Percentiles rank a stretch among this genome's conserved stretches.
Conservation (phyloP, 2,329 filamentous ascomycete genomes). For the Parafenestella ontariensis region DNA sequence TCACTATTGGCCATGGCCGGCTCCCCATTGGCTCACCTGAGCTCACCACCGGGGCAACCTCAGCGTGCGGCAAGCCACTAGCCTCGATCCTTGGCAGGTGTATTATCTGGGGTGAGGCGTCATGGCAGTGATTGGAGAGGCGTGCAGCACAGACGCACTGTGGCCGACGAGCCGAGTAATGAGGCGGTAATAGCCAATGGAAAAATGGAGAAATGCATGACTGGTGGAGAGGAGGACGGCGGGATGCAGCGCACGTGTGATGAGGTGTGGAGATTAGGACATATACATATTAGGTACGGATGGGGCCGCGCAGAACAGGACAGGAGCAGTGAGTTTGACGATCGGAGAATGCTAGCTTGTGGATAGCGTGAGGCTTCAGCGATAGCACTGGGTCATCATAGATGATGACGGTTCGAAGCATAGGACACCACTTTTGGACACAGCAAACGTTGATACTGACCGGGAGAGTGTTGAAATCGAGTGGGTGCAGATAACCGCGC, state of each 20-base stretch:
- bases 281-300: not conserved
- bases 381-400: not conserved
- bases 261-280: constrained; percentile 28
- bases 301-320: not conserved
- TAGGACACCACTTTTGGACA: not conserved
- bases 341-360: not conserved
- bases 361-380: not conserved
- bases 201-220: not conserved
- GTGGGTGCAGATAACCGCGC: not conserved
- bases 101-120: constrained; percentile 33
- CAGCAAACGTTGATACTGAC: not conserved
- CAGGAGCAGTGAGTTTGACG: not conserved
- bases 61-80: not conserved
- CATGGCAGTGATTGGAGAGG: constrained; percentile 20
- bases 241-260: constrained; percentile 20
- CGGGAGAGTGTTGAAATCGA: not conserved
- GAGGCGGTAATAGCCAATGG: constrained; percentile 19
- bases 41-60: too few relatives aligned
- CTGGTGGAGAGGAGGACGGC: not conserved
- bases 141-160: not conserved
- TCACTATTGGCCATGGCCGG: constrained; percentile 1
- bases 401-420: not conserved
- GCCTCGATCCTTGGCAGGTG: not conserved
- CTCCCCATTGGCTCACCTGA: not conserved
- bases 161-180: constrained; percentile 11